These are phyloP conservation scores for Tylopilus sp. DNA, from an alignment of 768 basidiomycete species.

Conservation along the genomic window DNA sequence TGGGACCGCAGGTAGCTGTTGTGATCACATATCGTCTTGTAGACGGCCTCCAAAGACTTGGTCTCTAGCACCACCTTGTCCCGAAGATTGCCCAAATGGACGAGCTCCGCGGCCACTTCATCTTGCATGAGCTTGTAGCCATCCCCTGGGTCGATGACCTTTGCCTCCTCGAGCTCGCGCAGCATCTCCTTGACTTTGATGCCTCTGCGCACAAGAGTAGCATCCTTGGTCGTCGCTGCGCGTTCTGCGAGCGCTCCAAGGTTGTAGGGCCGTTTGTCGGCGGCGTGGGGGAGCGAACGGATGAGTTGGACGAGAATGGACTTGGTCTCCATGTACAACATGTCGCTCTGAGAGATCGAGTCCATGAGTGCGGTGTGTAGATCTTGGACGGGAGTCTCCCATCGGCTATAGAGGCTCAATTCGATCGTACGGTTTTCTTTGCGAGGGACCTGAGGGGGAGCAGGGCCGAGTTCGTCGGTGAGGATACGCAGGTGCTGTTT, in stretches of 20 bases:
- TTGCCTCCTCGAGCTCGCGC: slow-evolving; percentile 88
- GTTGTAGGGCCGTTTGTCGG: slow-evolving; percentile 86
- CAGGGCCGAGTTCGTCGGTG: slow-evolving; percentile 91
- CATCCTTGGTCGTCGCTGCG: slow-evolving; percentile 97
- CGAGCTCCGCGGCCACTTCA: slow-evolving; percentile 92
- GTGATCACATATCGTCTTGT: slow-evolving; percentile 99
- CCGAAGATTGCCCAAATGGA: slow-evolving; percentile 91
- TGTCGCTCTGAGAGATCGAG: slow-evolving; percentile 94
- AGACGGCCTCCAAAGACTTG: slow-evolving; percentile 90
- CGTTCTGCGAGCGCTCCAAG: slow-evolving; percentile 86
- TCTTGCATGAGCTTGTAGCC: slow-evolving; percentile 96
- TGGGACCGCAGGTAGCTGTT: slow-evolving; percentile 96
- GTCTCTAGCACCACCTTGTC: slow-evolving; percentile 95
- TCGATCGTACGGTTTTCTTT: slow-evolving; percentile 97
- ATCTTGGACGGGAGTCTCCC: slow-evolving; percentile 99
- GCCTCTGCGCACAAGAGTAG: slow-evolving; percentile 90
- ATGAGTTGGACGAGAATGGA: slow-evolving; percentile 98
- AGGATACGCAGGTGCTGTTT: slow-evolving; percentile 96
- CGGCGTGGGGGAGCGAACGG: slow-evolving; percentile 84
- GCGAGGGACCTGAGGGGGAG: slow-evolving; percentile 92
- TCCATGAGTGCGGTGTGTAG: slow-evolving; percentile 96
- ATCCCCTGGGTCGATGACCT: slow-evolving; percentile 78
- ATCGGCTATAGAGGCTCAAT: slow-evolving; percentile 89
- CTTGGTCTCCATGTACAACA: slow-evolving; percentile 99
- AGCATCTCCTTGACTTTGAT: slow-evolving; percentile 99